These are phyloP conservation scores for Bruguiera parviflora DNA, from an alignment of 345 rosid genomes.

Conservation along the genomic window DNA sequence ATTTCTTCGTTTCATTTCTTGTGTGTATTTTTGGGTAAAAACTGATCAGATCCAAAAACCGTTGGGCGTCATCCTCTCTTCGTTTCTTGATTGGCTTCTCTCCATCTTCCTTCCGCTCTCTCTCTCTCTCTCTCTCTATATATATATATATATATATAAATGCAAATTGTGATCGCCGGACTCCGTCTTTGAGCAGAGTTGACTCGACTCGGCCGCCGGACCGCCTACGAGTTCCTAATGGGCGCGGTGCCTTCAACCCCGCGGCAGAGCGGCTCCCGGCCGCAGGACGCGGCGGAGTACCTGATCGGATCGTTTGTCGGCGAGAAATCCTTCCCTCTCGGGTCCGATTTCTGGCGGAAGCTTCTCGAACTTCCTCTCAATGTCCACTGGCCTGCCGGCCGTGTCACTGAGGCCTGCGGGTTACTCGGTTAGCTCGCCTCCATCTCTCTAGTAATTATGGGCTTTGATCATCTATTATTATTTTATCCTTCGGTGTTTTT, in stretches of 20 bases:
- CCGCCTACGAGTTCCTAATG: slow-evolving; percentile 35
- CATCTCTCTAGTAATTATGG: neutral
- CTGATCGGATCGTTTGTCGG: slow-evolving; percentile 81
- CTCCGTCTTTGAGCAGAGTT: slow-evolving; percentile 34
- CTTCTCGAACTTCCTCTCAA: slow-evolving; percentile 78
- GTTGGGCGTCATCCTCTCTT: no score
- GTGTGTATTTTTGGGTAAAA: neutral
- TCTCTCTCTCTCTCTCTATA: no score
- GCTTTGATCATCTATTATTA: no score
- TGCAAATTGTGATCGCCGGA: slow-evolving; percentile 36
- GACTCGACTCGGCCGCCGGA: slow-evolving; percentile 18
- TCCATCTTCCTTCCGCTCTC: no score
- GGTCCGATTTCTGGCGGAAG: slow-evolving; percentile 93
- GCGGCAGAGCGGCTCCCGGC: slow-evolving; percentile 29
- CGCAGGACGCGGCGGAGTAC: slow-evolving; percentile 61
- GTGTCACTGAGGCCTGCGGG: slow-evolving; percentile 65
- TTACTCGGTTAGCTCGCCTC: slow-evolving; percentile 53
- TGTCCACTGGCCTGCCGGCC: slow-evolving; percentile 65
- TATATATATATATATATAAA: slow-evolving; percentile 4
- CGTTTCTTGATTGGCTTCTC: no score
- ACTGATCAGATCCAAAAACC: slow-evolving; percentile 22
- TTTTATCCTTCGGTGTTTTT: no score
- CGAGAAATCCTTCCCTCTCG: slow-evolving; percentile 81
- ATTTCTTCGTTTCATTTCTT: no score
- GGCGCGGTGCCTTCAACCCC: slow-evolving; percentile 93